A percentile compares a stretch with the other conserved stretches of the same genome.
Conservation (phyloP, 208 protist species). For the Trypanosoma brucei region DNA sequence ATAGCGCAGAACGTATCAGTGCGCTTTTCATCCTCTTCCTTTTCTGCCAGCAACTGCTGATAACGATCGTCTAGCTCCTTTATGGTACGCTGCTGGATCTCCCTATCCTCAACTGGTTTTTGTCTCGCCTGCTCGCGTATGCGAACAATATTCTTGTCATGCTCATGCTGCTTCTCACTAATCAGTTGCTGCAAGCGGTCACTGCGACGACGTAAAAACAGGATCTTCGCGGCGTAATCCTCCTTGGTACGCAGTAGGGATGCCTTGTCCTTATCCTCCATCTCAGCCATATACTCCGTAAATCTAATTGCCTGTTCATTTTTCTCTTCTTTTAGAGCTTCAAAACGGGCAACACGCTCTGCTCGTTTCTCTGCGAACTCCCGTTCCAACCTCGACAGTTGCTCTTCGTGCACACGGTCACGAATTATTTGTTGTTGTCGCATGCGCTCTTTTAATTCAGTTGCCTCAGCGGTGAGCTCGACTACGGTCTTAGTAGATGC, state of each 20-base stretch:
- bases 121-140: conserved; percentile 40
- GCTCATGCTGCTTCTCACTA: conserved; percentile 62
- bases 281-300: conserved; percentile 90
- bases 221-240: conserved; percentile 91
- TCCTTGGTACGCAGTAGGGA: conserved; percentile 65
- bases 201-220: conserved; percentile 74
- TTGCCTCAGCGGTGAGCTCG: conserved; percentile 76
- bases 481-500: conserved; percentile 62
- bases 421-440: conserved; percentile 92
- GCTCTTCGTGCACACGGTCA: conserved; percentile 91
- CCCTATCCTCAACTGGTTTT: conserved; percentile 38
- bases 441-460: conserved; percentile 92
- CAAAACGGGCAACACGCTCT: conserved; percentile 65
- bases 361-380: conserved; percentile 74
- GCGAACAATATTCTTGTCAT: conserved; percentile 39
- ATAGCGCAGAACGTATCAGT: conserved; percentile 82
- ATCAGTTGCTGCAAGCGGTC: conserved; percentile 71
- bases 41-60: conserved; percentile 47
- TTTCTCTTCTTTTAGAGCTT: conserved; percentile 76
- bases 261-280: conserved; percentile 68
- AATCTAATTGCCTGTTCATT: conserved; percentile 94
- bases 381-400: conserved; percentile 86
- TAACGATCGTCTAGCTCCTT: conserved; percentile 62
- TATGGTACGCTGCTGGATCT: conserved; percentile 39
- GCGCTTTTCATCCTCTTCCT: conserved; percentile 68